Conservation (phyloP, 768 basidiomycete species). For the Tylopilus sp. region DNA sequence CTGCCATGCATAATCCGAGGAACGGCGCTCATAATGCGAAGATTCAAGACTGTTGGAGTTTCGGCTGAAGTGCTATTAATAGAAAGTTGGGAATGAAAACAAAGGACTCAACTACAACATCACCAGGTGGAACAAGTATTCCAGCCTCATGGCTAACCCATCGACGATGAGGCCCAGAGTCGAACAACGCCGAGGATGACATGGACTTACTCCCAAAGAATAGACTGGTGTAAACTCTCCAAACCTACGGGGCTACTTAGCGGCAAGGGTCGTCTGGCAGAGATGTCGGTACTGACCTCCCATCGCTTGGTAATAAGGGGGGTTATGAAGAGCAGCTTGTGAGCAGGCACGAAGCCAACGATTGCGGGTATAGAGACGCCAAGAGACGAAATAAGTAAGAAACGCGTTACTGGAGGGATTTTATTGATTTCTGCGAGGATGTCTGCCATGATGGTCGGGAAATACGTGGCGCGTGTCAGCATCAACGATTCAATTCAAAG, state of each 20-base stretch:
- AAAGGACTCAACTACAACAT: slow-evolving; percentile 39
- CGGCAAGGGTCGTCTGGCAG: background rate
- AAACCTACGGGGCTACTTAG: slow-evolving; percentile 44
- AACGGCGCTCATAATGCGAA: slow-evolving; percentile 51
- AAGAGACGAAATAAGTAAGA: slow-evolving; percentile 57
- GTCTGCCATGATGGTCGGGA: slow-evolving; percentile 39
- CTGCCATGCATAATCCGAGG: slow-evolving; percentile 79
- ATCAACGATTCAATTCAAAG: background rate
- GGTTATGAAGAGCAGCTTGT: slow-evolving; percentile 53
- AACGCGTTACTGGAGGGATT: slow-evolving; percentile 82
- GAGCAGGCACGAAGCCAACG: slow-evolving; percentile 48
- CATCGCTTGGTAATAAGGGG: slow-evolving; percentile 39
- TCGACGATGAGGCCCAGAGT: background rate
- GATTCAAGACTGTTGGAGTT: slow-evolving; percentile 63
- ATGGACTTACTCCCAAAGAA: slow-evolving; percentile 58
- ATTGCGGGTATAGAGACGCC: slow-evolving; percentile 57
- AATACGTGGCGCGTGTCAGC: no score
- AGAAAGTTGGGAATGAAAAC: background rate
- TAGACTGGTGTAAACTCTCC: slow-evolving; percentile 72
- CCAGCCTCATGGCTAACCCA: slow-evolving; percentile 26
- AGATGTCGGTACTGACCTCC: slow-evolving; percentile 42
- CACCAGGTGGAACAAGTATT: slow-evolving; percentile 40
- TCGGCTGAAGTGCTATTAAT: slow-evolving; percentile 44
- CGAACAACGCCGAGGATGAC: background rate
- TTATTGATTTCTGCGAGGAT: slow-evolving; percentile 64